A percentile compares a stretch with the other conserved stretches of the same genome.
Conservation (phyloP, 805 yeast genomes). For the Candida corydali region DNA sequence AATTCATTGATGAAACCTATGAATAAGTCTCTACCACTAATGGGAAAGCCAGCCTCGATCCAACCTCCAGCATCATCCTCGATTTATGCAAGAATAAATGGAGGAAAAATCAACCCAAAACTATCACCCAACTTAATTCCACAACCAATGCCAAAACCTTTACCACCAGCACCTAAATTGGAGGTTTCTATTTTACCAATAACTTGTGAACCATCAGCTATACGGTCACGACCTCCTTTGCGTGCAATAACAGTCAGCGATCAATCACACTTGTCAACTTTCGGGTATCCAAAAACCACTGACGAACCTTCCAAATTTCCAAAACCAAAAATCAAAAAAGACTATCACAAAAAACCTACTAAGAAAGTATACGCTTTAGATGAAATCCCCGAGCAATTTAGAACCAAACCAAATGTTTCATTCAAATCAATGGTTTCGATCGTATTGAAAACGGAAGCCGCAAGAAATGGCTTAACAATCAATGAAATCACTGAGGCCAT, state of each 20-base stretch:
- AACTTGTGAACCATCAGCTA: slow-evolving; percentile 19
- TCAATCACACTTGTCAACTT: slow-evolving; percentile 16
- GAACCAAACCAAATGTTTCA: slow-evolving; percentile 79
- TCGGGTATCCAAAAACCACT: slow-evolving; percentile 31
- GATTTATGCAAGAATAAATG: slow-evolving; percentile 24
- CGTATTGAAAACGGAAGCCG: slow-evolving; percentile 65
- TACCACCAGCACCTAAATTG: slow-evolving; percentile 35
- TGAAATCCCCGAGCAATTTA: slow-evolving; percentile 84
- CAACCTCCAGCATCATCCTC: slow-evolving; percentile 38
- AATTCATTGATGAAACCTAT: slow-evolving; percentile 7
- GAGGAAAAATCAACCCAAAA: slow-evolving; percentile 13
- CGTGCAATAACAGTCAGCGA: slow-evolving; percentile 26
- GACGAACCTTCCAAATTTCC: slow-evolving; percentile 28
- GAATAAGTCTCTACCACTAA: slow-evolving; percentile 26
- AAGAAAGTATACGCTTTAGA: slow-evolving; percentile 70
- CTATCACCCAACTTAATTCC: not conserved
- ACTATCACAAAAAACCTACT: slow-evolving; percentile 42
- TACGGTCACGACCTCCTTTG: slow-evolving; percentile 17
- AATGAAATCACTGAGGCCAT: slow-evolving; percentile 80
- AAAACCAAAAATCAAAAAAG: slow-evolving; percentile 29
- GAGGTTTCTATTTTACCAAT: slow-evolving; percentile 27
- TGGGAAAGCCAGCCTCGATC: slow-evolving; percentile 44
- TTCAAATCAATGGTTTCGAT: slow-evolving; percentile 78
- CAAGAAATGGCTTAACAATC: slow-evolving; percentile 61
- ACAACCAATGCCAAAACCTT: slow-evolving; percentile 13